Evolutionary conservation across 495 filamentous ascomycete species (phyloP).

Genomic region (Bryoglossum gracile): DNA sequence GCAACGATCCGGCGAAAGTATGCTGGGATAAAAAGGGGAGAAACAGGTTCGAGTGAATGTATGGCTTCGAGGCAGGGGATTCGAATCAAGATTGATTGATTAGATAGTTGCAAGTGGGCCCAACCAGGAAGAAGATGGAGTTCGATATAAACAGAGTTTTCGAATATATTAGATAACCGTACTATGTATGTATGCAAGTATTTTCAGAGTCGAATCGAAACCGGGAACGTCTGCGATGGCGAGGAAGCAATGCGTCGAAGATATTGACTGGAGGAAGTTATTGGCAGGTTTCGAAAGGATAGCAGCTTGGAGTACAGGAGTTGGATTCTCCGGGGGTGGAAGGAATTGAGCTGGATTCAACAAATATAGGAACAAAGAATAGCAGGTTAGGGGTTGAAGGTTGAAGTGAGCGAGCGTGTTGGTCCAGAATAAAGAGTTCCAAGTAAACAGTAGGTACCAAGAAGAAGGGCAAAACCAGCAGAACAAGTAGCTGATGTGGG

Average conservation of each 20-base stretch:
- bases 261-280: conserved; percentile 22
- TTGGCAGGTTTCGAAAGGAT: conserved; percentile 23
- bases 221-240: conserved; percentile 19
- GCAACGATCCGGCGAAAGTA: conserved; percentile 7
- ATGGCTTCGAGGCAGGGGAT: conserved; percentile 16
- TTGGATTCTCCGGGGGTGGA: conserved; percentile 17
- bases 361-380: conserved; percentile 14
- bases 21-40: neutral
- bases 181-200: conserved; percentile 22
- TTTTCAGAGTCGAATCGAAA: conserved; percentile 15
- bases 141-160: conserved; percentile 30
- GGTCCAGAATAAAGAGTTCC: conserved; percentile 7
- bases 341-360: conserved; percentile 20
- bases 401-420: conserved; percentile 11
- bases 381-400: neutral
- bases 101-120: conserved; percentile 23
- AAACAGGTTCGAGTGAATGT: conserved; percentile 10
- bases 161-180: conserved; percentile 18
- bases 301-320: neutral
- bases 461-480: conserved; percentile 6
- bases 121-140: conserved; percentile 19
- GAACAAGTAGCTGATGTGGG: neutral
- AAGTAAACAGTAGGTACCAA: conserved; percentile 10
- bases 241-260: conserved; percentile 24
- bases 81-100: conserved; percentile 31